Evolutionary conservation across 73 alveolate genomes (phyloP).

Genomic region (Symbiodinium pilosum): DNA sequence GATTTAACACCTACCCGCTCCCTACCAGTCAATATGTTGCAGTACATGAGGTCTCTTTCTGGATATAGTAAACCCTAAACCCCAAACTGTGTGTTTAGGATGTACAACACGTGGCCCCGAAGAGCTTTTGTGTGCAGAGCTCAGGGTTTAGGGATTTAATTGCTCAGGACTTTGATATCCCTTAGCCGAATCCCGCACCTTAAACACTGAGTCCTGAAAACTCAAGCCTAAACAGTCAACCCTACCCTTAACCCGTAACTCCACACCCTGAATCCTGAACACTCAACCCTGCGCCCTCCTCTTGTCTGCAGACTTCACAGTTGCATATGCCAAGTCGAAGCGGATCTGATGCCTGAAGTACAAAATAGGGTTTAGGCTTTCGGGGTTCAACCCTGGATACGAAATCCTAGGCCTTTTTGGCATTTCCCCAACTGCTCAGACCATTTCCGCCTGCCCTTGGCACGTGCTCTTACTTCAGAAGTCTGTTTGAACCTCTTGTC

Average conservation of each 20-base stretch:
- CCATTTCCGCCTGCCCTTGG: no score
- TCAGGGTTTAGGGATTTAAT: not conserved
- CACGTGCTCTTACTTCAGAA: no score
- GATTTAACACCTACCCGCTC: no score
- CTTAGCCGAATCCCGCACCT: not conserved
- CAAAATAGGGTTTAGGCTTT: not conserved
- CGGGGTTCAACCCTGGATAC: no score
- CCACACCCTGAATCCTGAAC: not conserved
- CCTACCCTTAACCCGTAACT: not conserved
- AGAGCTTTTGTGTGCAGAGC: not conserved
- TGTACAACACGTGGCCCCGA: no score
- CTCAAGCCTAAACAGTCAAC: not conserved
- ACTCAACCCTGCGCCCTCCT: not conserved
- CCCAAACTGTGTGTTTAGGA: not conserved
- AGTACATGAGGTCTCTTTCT: no score
- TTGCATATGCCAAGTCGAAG: constrained; percentile 70
- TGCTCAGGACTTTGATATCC: not conserved
- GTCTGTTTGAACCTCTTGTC: no score
- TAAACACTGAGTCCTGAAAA: not conserved
- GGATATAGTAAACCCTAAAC: not conserved
- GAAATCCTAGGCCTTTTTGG: no score
- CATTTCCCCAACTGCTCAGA: no score
- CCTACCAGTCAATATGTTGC: no score
- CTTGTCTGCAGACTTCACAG: constrained; percentile 26
- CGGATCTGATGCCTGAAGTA: constrained; percentile 50